These are phyloP conservation scores for Rhynchosporium agropyri DNA, from an alignment of 2,329 filamentous ascomycete genomes.

Conservation along the genomic window DNA sequence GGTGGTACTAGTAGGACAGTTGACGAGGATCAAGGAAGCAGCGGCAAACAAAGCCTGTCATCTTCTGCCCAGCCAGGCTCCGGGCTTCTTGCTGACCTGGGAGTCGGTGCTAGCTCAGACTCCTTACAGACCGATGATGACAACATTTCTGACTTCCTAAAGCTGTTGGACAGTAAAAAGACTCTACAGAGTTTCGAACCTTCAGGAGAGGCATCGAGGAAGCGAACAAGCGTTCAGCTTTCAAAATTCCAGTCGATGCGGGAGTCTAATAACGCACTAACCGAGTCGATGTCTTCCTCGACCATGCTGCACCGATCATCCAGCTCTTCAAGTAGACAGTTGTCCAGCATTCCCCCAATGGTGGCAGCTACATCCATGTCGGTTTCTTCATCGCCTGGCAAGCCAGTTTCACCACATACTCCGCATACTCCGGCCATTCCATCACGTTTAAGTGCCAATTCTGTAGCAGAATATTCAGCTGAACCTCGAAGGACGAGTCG, in stretches of 20 bases:
- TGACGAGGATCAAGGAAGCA: conserved; percentile 77
- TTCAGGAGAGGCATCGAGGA: conserved; percentile 69
- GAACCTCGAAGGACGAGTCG: conserved; percentile 38
- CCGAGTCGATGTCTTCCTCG: conserved; percentile 91
- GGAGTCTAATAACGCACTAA: conserved; percentile 85
- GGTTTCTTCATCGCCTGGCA: conserved; percentile 84
- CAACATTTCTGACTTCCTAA: conserved; percentile 91
- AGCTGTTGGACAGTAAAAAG: conserved; percentile 83
- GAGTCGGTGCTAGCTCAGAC: conserved; percentile 66
- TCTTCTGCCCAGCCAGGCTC: conserved; percentile 75
- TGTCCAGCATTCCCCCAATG: conserved; percentile 66
- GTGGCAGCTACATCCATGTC: conserved; percentile 75
- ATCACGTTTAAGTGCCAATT: conserved; percentile 89
- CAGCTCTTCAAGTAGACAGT: conserved; percentile 66
- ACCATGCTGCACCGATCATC: conserved; percentile 82
- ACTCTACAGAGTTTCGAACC: conserved; percentile 79
- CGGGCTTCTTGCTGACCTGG: conserved; percentile 73
- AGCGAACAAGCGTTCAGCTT: conserved; percentile 76
- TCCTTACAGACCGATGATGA: conserved; percentile 79
- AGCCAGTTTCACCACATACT: conserved; percentile 86
- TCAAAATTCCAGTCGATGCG: conserved; percentile 86
- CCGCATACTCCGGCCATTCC: conserved; percentile 93
- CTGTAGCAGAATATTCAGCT: conserved; percentile 69
- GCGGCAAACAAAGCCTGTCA: conserved; percentile 75
- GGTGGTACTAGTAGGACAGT: conserved; percentile 66